Base-by-base conservation (phyloP, 208 protist species). In the Leishmania gerbilli region DNA sequence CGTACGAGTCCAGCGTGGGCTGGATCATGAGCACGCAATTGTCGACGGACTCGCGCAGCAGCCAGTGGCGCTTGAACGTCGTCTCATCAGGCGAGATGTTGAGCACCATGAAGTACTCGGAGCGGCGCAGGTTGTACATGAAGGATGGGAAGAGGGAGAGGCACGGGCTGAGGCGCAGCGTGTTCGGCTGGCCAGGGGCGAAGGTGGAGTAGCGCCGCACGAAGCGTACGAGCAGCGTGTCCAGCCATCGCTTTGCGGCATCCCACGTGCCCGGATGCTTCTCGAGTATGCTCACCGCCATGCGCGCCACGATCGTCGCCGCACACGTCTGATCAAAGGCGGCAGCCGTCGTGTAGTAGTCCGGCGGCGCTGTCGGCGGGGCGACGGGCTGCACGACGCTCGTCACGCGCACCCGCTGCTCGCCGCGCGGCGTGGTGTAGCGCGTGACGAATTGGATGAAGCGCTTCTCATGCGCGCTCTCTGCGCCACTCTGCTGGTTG, bases 31-130 rank as follows among this genome's bases (percentile, higher is more conserved):
- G 87, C 64, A 99, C 87, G 58, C 95, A 98, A 76, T 99, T 99
- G 31, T 96, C 92, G 11, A 98, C 92, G 40, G 95, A 93, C 81
- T 99, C 98, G 49, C 98, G 90, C 89, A 99, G 97, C 53, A 99
- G 90, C 89, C 96, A 99, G 77, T 99, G 95, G 47, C 98, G 90
- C 88, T 99, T 99, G 88, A 99, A 99, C 27, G 98, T 93, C 17
- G 99, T 99, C 87, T 99, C 98, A 82, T 99, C 99, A 31, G 99
- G 99, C 2, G 94, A 98, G 78, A 95, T 97, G 90, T 99, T 99
- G 75, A 99, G 98, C 53, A 99, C 96, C 90, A 97, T 96, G 45
- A 99, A 95, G 86, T 99, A 99, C 90, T 98, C 94, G 37, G 95
- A 99, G 45, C 99, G 96, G 65, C 99, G 96, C 47, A 99, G 89